Conservation (phyloP, 441 rosid genomes). For the Mallotus repandus region DNA sequence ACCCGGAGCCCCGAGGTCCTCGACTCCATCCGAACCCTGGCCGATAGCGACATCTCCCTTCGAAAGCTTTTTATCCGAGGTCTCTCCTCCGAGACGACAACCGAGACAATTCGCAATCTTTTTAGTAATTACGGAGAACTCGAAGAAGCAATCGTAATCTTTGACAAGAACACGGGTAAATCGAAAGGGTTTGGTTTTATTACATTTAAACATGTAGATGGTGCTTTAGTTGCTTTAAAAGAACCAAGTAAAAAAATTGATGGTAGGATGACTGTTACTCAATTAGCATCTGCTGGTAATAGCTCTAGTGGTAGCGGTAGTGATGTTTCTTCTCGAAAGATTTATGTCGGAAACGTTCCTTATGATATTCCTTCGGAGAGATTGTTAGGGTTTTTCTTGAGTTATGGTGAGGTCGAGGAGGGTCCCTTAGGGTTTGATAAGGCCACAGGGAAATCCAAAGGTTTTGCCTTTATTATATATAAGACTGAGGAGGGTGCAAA, state of each 20-base stretch:
- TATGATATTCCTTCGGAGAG: slow-evolving; percentile 75
- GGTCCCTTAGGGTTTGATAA: slow-evolving; percentile 95
- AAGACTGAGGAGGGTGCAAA: slow-evolving; percentile 84
- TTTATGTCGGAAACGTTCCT: slow-evolving; percentile 85
- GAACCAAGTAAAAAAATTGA: slow-evolving; percentile 96
- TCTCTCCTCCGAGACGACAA: slow-evolving; percentile 82
- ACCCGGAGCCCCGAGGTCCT: slow-evolving; percentile 59
- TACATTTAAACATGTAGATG: slow-evolving; percentile 75
- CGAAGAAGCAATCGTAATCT: slow-evolving; percentile 80
- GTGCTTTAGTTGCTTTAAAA: slow-evolving; percentile 70
- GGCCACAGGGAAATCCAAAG: slow-evolving; percentile 75
- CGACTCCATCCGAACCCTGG: slow-evolving; percentile 54
- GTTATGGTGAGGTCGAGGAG: slow-evolving; percentile 87
- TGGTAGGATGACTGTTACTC: slow-evolving; percentile 82
- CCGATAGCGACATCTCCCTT: slow-evolving; percentile 67
- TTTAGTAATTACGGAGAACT: slow-evolving; percentile 77
- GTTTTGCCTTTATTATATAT: slow-evolving; percentile 81
- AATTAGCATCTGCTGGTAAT: slow-evolving; percentile 75
- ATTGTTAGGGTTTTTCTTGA: slow-evolving; percentile 54
- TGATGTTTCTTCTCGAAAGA: slow-evolving; percentile 63
- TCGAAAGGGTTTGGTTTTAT: slow-evolving; percentile 91
- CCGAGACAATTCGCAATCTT: slow-evolving; percentile 60
- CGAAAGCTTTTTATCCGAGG: slow-evolving; percentile 92
- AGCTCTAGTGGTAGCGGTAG: slow-evolving; percentile 33
- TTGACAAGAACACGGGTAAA: slow-evolving; percentile 82